These are phyloP conservation scores for Sanghuangporus sanghuang DNA, from an alignment of 1,284 basidiomycete species.

Conservation along the genomic window DNA sequence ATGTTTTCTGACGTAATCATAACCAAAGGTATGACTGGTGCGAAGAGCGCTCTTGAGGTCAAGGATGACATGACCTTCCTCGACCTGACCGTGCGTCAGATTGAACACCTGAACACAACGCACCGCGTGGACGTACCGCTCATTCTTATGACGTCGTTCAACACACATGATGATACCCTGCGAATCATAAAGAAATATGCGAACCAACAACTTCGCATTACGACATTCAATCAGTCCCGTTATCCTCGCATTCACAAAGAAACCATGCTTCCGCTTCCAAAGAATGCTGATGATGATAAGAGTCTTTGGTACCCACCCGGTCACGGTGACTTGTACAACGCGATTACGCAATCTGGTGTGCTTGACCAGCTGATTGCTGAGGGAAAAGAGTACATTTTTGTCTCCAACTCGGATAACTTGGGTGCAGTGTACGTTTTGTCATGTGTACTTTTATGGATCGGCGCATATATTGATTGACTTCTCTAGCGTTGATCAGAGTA, in stretches of 20 bases:
- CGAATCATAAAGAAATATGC: slow-evolving; percentile 99
- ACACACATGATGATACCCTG: slow-evolving; percentile 95
- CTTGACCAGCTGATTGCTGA: slow-evolving; percentile 92
- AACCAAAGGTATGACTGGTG: slow-evolving; percentile 79
- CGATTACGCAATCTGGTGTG: slow-evolving; percentile 90
- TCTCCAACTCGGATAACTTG: slow-evolving; percentile 98
- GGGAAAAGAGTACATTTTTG: slow-evolving; percentile 99
- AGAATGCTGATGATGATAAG: slow-evolving; percentile 87
- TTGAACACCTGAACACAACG: slow-evolving; percentile 82
- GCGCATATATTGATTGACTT: slow-evolving; percentile 3
- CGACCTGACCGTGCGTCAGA: slow-evolving; percentile 94
- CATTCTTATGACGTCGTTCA: slow-evolving; percentile 99
- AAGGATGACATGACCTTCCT: slow-evolving; percentile 99
- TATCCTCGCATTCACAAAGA: slow-evolving; percentile 98
- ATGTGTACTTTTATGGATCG: slow-evolving; percentile 22
- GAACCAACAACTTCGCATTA: slow-evolving; percentile 95
- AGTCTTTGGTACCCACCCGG: slow-evolving; percentile 98
- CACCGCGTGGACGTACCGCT: slow-evolving; percentile 85
- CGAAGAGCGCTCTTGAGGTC: slow-evolving; percentile 89
- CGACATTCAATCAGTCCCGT: slow-evolving; percentile 96
- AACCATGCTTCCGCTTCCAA: slow-evolving; percentile 86
- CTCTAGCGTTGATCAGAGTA: slow-evolving; percentile 71
- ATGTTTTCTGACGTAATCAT: slow-evolving; percentile 8
- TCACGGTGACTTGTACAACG: slow-evolving; percentile 97
- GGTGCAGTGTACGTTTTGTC: slow-evolving; percentile 84